Percentiles rank a stretch among this genome's conserved stretches.
Conservation (phyloP, 768 basidiomycete genomes). For the Filobasidium wieringae region DNA sequence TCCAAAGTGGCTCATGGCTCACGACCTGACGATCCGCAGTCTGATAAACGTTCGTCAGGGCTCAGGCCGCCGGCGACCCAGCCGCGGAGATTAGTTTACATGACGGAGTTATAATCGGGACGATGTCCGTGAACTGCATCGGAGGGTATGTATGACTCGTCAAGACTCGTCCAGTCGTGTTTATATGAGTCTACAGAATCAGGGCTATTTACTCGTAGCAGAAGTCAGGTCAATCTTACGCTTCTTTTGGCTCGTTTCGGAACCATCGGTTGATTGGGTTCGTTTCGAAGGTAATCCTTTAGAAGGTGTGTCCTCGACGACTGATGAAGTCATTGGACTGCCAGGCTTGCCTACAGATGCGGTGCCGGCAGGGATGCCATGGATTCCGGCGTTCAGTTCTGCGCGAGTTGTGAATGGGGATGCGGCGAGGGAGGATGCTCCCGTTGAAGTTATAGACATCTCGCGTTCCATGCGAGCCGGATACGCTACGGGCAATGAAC, state of each 20-base stretch:
- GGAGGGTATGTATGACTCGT: no score
- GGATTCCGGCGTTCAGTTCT: neutral
- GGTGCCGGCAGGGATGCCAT: neutral
- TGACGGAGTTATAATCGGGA: no score
- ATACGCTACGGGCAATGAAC: slow-evolving; percentile 25
- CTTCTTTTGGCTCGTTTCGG: slow-evolving; percentile 2
- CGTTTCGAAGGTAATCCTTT: neutral
- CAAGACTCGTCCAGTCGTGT: no score
- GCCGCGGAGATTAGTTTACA: no score
- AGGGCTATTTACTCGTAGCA: no score
- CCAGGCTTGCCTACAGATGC: neutral
- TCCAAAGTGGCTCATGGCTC: no score
- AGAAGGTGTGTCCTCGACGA: neutral
- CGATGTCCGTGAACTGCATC: no score
- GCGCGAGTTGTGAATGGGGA: neutral
- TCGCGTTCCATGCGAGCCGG: slow-evolving; percentile 30
- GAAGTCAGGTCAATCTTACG: slow-evolving; percentile 6
- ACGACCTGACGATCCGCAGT: no score
- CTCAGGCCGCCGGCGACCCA: no score
- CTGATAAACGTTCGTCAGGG: no score
- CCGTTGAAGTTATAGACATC: slow-evolving; percentile 15
- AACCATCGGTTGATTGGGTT: neutral
- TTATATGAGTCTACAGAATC: no score
- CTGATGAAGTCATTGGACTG: neutral
- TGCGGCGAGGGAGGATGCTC: neutral